Evolutionary conservation across 1,139 yeast species (phyloP), one percentile per base, ranked within the genome.

Genomic region (Starmera stellimalicola): DNA sequence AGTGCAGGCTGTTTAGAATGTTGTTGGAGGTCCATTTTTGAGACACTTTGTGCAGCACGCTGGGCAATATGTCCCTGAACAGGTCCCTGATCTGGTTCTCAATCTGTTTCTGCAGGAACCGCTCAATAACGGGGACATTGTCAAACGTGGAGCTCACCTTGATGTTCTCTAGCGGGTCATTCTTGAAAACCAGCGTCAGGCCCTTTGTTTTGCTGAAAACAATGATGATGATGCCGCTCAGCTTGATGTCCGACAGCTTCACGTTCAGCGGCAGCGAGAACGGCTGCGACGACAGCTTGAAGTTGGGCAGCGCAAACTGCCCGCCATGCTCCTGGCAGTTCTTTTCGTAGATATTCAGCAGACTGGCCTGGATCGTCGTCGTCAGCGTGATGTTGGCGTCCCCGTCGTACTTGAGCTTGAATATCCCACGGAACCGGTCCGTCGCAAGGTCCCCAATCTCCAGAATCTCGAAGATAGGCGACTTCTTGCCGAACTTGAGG

Each of bases 141-240:
- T 85, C 95, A 58, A 85, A 84, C 11, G 94, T 80, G 7, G 94
- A 81, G 38, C 78, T 74, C 8, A 85, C 94, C 43, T 77, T 77
- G 40, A 85, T 83, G 19, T 79, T 73, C 44, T 83, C 94, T 38
- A 85, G 64, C 0, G 95, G 95, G 55, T 85, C 95, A 55, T 85
- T 85, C 45, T 91, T 69, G 58, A 85, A 85, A 23, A 85, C 95
- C 29, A 85, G 61, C 0, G 95, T 85, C 34, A 85, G 66, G 0
- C 95, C 95, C 51, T 83, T 83, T 5, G 83, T 69, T 48, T 80
- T 79, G 24, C 83, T 75, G 52, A 82, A 85, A 3, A 85, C 95
- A 42, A 84, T 73, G 37, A 85, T 81, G 16, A 88, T 87, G 40
- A 85, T 84, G 3, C 94, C 94, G 37, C 79, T 73, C 33, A 85